A percentile compares a stretch with the other conserved stretches of the same genome.
Conservation (phyloP, 495 filamentous ascomycete species). For the Penicillium canariense region DNA sequence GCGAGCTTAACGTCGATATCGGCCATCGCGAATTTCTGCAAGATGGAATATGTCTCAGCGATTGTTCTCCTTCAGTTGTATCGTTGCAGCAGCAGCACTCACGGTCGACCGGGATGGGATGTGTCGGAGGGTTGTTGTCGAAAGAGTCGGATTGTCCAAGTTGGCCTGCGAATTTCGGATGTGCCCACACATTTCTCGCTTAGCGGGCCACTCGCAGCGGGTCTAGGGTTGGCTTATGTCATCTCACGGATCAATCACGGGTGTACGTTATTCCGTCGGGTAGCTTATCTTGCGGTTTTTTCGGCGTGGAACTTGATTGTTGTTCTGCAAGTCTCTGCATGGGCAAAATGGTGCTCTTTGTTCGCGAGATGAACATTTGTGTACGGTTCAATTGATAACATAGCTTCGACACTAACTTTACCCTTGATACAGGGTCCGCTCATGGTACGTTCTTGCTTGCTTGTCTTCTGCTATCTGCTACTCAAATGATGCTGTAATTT, state of each 20-base stretch:
- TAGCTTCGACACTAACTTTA: background rate
- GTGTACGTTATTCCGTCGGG: conserved; percentile 12
- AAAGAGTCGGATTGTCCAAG: conserved; percentile 46
- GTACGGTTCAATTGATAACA: background rate
- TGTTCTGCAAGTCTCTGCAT: conserved; percentile 4
- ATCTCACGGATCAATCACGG: conserved; percentile 17
- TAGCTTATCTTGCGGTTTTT: conserved; percentile 24
- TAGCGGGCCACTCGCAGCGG: conserved; percentile 31
- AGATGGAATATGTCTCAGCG: conserved; percentile 21
- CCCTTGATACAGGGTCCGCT: conserved; percentile 3
- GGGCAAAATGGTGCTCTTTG: conserved; percentile 17
- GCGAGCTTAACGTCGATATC: conserved; percentile 72
- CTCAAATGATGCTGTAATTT: conserved; percentile 93
- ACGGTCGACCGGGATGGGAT: conserved; percentile 48
- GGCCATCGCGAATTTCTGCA: conserved; percentile 53
- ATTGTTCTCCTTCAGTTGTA: conserved; percentile 8
- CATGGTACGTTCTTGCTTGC: conserved; percentile 28
- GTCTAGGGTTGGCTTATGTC: conserved; percentile 41
- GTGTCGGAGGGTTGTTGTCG: conserved; percentile 46
- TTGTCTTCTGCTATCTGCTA: conserved; percentile 1
- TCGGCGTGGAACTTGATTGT: conserved; percentile 1
- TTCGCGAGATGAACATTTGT: background rate
- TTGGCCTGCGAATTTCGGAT: conserved; percentile 47
- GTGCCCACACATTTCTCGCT: conserved; percentile 37
- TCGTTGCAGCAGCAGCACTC: conserved; percentile 30